phyloP scores from a whole-genome alignment of 139 green algal species.

The Penium margaritaceum region DNA sequence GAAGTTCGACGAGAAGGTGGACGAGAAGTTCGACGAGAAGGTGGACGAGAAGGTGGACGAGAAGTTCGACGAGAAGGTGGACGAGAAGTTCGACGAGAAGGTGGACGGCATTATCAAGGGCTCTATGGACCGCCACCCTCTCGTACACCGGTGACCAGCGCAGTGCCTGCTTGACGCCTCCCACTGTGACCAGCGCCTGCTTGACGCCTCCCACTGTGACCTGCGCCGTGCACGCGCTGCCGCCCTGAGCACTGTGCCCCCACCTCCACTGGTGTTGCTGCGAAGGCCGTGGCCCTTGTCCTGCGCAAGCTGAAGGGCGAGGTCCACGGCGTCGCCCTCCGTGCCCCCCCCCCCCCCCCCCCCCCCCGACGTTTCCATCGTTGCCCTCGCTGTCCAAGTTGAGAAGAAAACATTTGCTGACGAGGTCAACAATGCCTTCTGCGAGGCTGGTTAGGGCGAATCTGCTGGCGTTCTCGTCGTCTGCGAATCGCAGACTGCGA shows the following conservation, averaged over 20 bases:
- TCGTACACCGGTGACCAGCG: slow-evolving; percentile 63
- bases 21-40: slow-evolving; percentile 84
- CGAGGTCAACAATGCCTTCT: slow-evolving; percentile 96
- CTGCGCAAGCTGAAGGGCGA: slow-evolving; percentile 56
- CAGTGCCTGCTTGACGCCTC: too few relatives aligned
- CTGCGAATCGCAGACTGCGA: slow-evolving; percentile 67
- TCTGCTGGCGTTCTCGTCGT: slow-evolving; percentile 75
- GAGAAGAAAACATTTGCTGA: slow-evolving; percentile 99
- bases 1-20: too few relatives aligned
- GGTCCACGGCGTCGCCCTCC: slow-evolving; percentile 84
- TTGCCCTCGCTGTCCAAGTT: slow-evolving; percentile 87
- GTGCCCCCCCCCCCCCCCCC: slow-evolving; percentile 93
- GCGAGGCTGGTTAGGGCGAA: slow-evolving; percentile 68
- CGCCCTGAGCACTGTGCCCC: slow-evolving; percentile 60
- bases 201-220: slow-evolving; percentile 58
- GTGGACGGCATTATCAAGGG: slow-evolving; percentile 53
- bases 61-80: too few relatives aligned
- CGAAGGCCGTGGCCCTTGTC: slow-evolving; percentile 59
- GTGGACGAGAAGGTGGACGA: too few relatives aligned
- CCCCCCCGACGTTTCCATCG: slow-evolving; percentile 87
- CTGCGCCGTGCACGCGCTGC: slow-evolving; percentile 55
- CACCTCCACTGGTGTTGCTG: slow-evolving; percentile 58
- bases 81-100: too few relatives aligned
- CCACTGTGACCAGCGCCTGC: slow-evolving; percentile 54
- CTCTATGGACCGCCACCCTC: slow-evolving; percentile 60